Conservation (phyloP, 192 early-diverging fungal genomes). For the Rhizophagus clarus region DNA sequence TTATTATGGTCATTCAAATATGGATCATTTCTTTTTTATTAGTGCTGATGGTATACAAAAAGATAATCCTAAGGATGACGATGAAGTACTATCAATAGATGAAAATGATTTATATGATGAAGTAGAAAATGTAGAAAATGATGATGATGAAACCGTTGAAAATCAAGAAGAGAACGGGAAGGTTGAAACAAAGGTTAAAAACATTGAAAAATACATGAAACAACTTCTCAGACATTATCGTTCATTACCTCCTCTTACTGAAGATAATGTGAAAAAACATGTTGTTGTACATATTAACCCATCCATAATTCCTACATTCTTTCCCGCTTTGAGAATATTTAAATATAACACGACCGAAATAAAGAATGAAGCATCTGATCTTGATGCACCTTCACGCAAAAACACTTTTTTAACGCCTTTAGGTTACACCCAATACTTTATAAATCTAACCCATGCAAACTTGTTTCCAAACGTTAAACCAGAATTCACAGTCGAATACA, state of each 20-base stretch:
- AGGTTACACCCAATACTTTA: slow-evolving; percentile 45
- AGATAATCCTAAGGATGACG: neutral
- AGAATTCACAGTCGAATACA: slow-evolving; percentile 53
- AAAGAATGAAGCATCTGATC: neutral
- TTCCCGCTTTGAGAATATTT: slow-evolving; percentile 55
- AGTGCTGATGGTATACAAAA: slow-evolving; percentile 7
- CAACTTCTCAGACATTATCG: slow-evolving; percentile 42
- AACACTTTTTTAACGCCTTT: slow-evolving; percentile 43
- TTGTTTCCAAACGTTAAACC: slow-evolving; percentile 29
- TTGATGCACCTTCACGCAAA: slow-evolving; percentile 13
- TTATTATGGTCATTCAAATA: slow-evolving; percentile 76
- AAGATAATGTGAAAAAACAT: slow-evolving; percentile 10
- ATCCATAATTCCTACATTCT: slow-evolving; percentile 59
- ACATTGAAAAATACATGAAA: slow-evolving; percentile 28
- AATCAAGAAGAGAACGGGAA: neutral
- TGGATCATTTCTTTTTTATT: slow-evolving; percentile 69
- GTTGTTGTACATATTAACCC: slow-evolving; percentile 52
- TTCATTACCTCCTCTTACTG: slow-evolving; percentile 8
- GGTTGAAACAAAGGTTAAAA: neutral
- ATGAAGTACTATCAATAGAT: neutral
- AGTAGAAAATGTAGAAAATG: slow-evolving; percentile 29
- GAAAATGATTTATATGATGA: slow-evolving; percentile 17
- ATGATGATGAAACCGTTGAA: neutral
- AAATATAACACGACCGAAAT: slow-evolving; percentile 41
- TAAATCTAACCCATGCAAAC: slow-evolving; percentile 43